Conservation (phyloP, 495 filamentous ascomycete genomes). For the Talaromyces liani region DNA sequence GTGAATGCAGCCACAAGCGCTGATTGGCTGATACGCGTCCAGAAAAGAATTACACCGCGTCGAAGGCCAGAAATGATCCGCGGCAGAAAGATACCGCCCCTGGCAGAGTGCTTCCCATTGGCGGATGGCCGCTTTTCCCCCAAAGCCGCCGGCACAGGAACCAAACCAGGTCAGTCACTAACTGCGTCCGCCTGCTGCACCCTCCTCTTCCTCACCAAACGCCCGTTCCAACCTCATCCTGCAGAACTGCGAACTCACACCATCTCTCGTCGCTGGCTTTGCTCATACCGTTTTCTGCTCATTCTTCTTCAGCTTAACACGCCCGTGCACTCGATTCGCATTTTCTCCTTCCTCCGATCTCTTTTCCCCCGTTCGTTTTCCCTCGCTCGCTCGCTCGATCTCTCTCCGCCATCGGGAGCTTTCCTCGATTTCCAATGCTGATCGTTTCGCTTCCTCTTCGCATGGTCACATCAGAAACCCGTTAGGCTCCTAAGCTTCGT, state of each 20-base stretch:
- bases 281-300: not conserved
- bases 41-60: slow-evolving; percentile 3
- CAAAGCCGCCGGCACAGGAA: slow-evolving; percentile 17
- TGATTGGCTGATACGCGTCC: slow-evolving; percentile 2
- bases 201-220: slow-evolving; percentile 20
- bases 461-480: not conserved
- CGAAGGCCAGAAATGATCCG: slow-evolving; percentile 6
- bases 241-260: slow-evolving; percentile 12
- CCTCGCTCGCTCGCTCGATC: slow-evolving; percentile 1
- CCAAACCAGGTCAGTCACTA: slow-evolving; percentile 1
- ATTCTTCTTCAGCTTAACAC: not conserved
- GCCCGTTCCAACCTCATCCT: slow-evolving; percentile 14
- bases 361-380: not conserved
- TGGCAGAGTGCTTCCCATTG: not conserved
- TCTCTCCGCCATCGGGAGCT: slow-evolving; percentile 9
- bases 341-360: slow-evolving; percentile 3
- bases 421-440: slow-evolving; percentile 7
- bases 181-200: slow-evolving; percentile 8
- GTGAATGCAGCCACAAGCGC: not conserved
- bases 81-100: slow-evolving; percentile 8
- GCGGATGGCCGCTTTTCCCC: slow-evolving; percentile 18
- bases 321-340: slow-evolving; percentile 10
- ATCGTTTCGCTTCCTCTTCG: not conserved
- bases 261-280: slow-evolving; percentile 7
- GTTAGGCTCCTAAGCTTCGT: not conserved